Base-by-base conservation (phyloP, 176 grass and related monocot species). In the Typha latifolia region DNA sequence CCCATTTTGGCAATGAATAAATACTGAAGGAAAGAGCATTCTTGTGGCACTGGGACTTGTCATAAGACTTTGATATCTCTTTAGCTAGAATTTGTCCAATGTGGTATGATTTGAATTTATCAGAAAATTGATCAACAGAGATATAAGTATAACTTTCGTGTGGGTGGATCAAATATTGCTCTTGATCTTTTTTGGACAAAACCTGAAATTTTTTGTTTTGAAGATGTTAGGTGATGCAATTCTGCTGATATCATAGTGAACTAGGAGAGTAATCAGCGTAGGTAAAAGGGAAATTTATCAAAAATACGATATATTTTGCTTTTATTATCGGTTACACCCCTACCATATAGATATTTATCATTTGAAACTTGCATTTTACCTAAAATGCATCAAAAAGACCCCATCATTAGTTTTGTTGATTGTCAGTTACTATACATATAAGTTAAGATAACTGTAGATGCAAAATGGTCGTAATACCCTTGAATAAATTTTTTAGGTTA, bases 151-250 rank as follows among this genome's bases (percentile, higher is more conserved):
- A 83, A 47, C n/a, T 63, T 77, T 83, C 73, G 20, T 70, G 20
- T 12, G n/a, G 37, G 24, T 1, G 61, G 48, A 18, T 80, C 91
- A 86, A 96, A 49, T 96, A 87, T 49, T 90, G 87, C 1, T 72
- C 57, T 76, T 96, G 91, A 80, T 96, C 87, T 32, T 90, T 96
- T 70, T 62, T 87, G 1, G 91, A 96, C 12, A 87, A 32, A 11
- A 96, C 79, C 87, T 96, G 65, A 32, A 66, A n/a, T n/a, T n/a
- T n/a, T n/a, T n/a, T n/a, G n/a, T 4, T 5, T 34, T 34, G 32
- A 34, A 34, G 32, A 34, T 34, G 32, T 34, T 34, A 34, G 32
- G 32, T 34, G 32, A 34, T 34, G 32, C 32, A 34, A 34, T 34
- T 5, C 1, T 34, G 32, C 32, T 24, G 48, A 62, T 50, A 66